phyloP scores from a whole-genome alignment of 1,139 yeast species.

The Nadsonia commutata region DNA sequence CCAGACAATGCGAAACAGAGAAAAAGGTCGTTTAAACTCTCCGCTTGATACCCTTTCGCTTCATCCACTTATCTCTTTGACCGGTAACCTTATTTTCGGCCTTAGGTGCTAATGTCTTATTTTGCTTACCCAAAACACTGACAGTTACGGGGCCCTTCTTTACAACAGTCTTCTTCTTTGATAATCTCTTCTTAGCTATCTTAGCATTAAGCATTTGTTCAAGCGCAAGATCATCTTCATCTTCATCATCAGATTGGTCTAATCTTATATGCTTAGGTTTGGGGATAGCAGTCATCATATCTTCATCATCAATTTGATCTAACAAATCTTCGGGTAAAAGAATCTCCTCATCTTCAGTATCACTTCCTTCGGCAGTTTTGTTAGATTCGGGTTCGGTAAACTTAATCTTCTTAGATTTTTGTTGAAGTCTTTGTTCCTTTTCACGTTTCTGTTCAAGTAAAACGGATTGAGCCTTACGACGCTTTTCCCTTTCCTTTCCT shows the following conservation, averaged over 20 bases:
- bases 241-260: not conserved
- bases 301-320: slow-evolving; percentile 2
- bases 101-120: slow-evolving; percentile 1
- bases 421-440: not conserved
- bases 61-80: slow-evolving; percentile 1
- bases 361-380: not conserved
- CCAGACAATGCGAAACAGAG: no score
- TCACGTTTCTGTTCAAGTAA: not conserved
- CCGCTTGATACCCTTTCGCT: slow-evolving; percentile 11
- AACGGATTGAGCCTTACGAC: not conserved
- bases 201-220: not conserved
- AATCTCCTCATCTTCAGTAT: not conserved
- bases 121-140: slow-evolving; percentile 2
- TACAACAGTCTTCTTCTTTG: not conserved
- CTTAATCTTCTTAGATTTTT: not conserved
- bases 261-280: not conserved
- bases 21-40: slow-evolving; percentile 15
- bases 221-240: slow-evolving; percentile 1
- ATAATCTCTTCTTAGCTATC: not conserved
- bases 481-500: not conserved
- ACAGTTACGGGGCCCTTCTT: slow-evolving; percentile 8
- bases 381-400: not conserved
- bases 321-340: slow-evolving; percentile 6
- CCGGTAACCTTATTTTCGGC: not conserved
- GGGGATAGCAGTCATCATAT: not conserved